Evolutionary conservation across 331 rosid species (phyloP).

Genomic region (Telfairia occidentalis): DNA sequence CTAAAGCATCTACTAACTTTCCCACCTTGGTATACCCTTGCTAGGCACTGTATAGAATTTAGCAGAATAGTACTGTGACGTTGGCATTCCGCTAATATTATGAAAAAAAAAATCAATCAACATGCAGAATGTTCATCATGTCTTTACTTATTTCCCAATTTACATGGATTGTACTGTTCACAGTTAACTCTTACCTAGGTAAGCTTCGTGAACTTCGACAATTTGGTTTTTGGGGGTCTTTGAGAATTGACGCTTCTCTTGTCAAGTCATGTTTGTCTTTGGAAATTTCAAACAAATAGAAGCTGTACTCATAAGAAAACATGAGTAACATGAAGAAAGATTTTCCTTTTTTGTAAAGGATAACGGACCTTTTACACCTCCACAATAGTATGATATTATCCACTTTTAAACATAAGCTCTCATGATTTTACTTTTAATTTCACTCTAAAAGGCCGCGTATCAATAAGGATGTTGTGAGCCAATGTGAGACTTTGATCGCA

Average conservation of each 20-base stretch:
- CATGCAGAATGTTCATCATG: slow-evolving; percentile 17
- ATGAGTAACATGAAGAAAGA: slow-evolving; percentile 11
- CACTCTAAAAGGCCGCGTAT: too few species aligned
- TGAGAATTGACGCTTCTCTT: slow-evolving; percentile 16
- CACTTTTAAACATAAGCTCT: too few species aligned
- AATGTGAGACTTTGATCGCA: too few species aligned
- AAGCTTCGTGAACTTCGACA: slow-evolving; percentile 8
- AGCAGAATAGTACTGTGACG: slow-evolving; percentile 9
- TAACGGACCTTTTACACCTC: too few species aligned
- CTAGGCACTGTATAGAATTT: slow-evolving; percentile 10
- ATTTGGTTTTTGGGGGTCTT: slow-evolving; percentile 28
- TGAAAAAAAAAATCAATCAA: slow-evolving; percentile 7
- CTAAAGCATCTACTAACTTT: slow-evolving; percentile 21
- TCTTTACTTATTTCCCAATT: slow-evolving; percentile 19
- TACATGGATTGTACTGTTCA: slow-evolving; percentile 22
- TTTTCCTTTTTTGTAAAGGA: too few species aligned
- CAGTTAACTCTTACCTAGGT: slow-evolving; percentile 7
- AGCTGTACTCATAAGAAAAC: slow-evolving; percentile 15
- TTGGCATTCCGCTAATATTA: slow-evolving; percentile 15
- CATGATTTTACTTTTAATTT: too few species aligned
- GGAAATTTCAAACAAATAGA: slow-evolving; percentile 18
- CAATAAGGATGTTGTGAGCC: too few species aligned
- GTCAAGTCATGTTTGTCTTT: slow-evolving; percentile 22
- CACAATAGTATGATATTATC: too few species aligned
- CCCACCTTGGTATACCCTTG: slow-evolving; percentile 18